These are phyloP conservation scores for Kazachstania viticola DNA, from an alignment of 805 yeast species.

Conservation along the genomic window DNA sequence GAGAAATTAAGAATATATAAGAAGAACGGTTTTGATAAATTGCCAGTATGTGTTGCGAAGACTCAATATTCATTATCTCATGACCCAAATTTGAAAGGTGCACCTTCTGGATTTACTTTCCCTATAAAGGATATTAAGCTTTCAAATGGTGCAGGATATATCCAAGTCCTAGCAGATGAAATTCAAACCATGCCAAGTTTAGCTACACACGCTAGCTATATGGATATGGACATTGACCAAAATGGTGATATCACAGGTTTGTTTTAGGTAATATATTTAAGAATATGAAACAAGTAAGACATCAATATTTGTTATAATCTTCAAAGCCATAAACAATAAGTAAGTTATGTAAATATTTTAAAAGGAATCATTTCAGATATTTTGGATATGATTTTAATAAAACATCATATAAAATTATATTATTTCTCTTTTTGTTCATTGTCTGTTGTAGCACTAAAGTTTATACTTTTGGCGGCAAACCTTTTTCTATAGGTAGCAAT, in stretches of 20 bases:
- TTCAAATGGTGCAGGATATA: constrained; percentile 73
- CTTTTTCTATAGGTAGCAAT: no score
- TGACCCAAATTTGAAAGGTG: constrained; percentile 74
- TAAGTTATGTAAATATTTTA: no score
- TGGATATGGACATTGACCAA: constrained; percentile 74
- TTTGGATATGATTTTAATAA: no score
- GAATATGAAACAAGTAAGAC: no score
- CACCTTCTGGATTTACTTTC: constrained; percentile 66
- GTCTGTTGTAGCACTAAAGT: no score
- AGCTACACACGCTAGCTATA: constrained; percentile 76
- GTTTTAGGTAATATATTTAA: constrained; percentile 29
- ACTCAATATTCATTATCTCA: constrained; percentile 79
- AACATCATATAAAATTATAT: no score
- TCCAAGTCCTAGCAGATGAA: constrained; percentile 77
- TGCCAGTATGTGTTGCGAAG: constrained; percentile 79
- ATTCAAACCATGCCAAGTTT: constrained; percentile 81
- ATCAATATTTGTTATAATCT: no score
- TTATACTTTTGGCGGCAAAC: no score
- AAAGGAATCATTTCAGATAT: no score
- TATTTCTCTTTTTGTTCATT: no score
- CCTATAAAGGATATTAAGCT: constrained; percentile 75
- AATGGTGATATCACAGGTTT: constrained; percentile 76
- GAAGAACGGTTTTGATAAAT: constrained; percentile 61
- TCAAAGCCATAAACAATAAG: no score
- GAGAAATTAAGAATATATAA: constrained; percentile 57